A percentile compares a stretch with the other conserved stretches of the same genome.
Conservation (phyloP, 139 green algal genomes). For the Tetraselmis striata region DNA sequence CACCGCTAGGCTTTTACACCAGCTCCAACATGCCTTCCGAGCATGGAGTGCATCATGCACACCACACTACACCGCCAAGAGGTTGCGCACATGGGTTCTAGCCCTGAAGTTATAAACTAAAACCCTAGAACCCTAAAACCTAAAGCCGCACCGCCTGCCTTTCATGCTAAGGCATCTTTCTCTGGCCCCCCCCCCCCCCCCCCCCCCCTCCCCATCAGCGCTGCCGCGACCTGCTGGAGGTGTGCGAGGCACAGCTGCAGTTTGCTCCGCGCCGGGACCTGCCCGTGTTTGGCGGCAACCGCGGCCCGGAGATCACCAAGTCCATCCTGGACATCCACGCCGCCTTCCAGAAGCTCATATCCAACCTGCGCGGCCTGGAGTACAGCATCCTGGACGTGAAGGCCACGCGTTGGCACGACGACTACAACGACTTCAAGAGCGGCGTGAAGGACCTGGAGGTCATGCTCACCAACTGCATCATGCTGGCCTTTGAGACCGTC, state of each 20-base stretch:
- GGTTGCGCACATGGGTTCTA: too few relatives aligned
- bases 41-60: too few relatives aligned
- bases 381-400: conserved; percentile 84
- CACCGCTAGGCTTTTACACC: too few relatives aligned
- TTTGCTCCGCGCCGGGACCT: conserved; percentile 60
- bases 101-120: too few relatives aligned
- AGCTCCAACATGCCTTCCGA: too few relatives aligned
- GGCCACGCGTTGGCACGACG: conserved; percentile 74
- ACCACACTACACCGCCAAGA: too few relatives aligned
- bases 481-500: conserved; percentile 50
- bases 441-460: conserved; percentile 78
- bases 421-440: conserved; percentile 82
- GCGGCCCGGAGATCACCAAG: conserved; percentile 67
- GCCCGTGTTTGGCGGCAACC: conserved; percentile 71
- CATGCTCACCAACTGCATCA: conserved; percentile 69
- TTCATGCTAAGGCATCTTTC: too few relatives aligned
- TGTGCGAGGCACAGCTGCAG: conserved; percentile 81
- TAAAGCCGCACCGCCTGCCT: too few relatives aligned
- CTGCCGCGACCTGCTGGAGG: conserved; percentile 80
- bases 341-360: conserved; percentile 56
- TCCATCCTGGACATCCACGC: conserved; percentile 55
- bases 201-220: too few relatives aligned
- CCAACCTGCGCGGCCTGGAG: conserved; percentile 35
- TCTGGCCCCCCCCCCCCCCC: too few relatives aligned
- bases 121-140: too few relatives aligned